These are phyloP conservation scores for Gnomoniopsis smithogilvyi DNA, from an alignment of 2,329 filamentous ascomycete genomes.

Conservation along the genomic window DNA sequence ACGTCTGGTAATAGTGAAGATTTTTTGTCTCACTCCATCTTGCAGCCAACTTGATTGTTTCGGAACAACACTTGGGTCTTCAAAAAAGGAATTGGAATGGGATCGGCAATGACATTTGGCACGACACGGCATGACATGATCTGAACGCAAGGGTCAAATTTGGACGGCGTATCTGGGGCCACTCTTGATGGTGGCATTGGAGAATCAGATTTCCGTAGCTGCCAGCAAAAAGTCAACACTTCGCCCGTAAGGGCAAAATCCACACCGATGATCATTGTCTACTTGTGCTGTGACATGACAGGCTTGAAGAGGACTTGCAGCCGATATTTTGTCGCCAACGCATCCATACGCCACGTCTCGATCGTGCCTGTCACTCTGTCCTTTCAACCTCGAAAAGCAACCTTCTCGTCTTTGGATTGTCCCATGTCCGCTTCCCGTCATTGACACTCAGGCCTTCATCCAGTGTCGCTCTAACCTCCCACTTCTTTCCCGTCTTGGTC, in stretches of 20 bases:
- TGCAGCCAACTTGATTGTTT: not conserved
- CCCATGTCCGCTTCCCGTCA: conserved; percentile 23
- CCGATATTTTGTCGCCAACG: not conserved
- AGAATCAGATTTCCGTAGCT: conserved; percentile 16
- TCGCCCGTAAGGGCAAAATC: conserved; percentile 13
- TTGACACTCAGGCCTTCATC: conserved; percentile 22
- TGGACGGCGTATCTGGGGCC: conserved; percentile 15
- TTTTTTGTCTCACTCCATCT: not conserved
- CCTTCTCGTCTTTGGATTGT: conserved; percentile 21
- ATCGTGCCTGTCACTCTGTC: not conserved
- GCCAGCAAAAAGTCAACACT: conserved; percentile 16
- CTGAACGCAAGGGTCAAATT: conserved; percentile 9
- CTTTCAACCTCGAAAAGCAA: conserved; percentile 21
- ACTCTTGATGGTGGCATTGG: conserved; percentile 13
- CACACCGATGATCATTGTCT: not conserved
- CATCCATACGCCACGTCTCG: too few species aligned
- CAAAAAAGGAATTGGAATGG: conserved; percentile 11
- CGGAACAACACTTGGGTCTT: not conserved
- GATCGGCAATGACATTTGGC: conserved; percentile 3
- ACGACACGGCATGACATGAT: conserved; percentile 14
- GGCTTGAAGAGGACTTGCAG: not conserved
- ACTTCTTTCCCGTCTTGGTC: conserved; percentile 20
- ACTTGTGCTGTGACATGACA: not conserved
- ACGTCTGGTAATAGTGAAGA: conserved; percentile 4
- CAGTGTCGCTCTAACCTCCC: conserved; percentile 22